phyloP scores from a whole-genome alignment of 495 filamentous ascomycete genomes.

The Pyrenopolyporus hunteri region DNA sequence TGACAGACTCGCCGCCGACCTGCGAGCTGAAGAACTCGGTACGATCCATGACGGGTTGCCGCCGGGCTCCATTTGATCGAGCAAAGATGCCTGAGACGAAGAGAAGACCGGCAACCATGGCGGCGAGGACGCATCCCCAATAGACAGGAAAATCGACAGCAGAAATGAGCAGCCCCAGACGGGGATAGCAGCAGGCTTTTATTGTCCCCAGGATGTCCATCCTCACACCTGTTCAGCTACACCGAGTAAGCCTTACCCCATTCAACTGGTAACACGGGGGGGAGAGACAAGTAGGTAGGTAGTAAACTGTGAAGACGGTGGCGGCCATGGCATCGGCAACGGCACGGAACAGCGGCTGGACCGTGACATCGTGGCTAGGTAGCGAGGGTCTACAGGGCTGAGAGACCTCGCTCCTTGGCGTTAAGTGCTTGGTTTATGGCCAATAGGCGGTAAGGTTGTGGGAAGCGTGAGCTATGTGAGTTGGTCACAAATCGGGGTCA shows the following conservation, averaged over 20 bases:
- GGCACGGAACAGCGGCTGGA: constrained; percentile 17
- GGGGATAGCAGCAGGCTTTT: constrained; percentile 20
- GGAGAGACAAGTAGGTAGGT: neutral
- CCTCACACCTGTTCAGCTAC: constrained; percentile 12
- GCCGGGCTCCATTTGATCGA: constrained; percentile 18
- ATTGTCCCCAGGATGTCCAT: constrained; percentile 25
- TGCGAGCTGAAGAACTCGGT: constrained; percentile 59
- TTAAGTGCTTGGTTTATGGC: constrained; percentile 1
- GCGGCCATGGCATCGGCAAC: constrained; percentile 14
- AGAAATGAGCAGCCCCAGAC: constrained; percentile 5
- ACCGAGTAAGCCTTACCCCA: constrained; percentile 9
- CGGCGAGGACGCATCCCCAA: constrained; percentile 9
- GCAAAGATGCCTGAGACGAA: constrained; percentile 24
- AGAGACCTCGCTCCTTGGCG: constrained; percentile 16
- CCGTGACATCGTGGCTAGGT: constrained; percentile 31
- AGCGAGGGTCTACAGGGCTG: constrained; percentile 27
- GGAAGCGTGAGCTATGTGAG: neutral
- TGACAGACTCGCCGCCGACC: constrained; percentile 54
- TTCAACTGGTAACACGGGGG: neutral
- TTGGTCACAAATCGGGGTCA: constrained; percentile 24
- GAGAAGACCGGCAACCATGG: constrained; percentile 22
- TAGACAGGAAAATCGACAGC: constrained; percentile 18
- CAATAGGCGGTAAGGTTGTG: constrained; percentile 21
- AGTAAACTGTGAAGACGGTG: constrained; percentile 5
- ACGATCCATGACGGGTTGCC: constrained; percentile 23